phyloP scores from a whole-genome alignment of 2,329 filamentous ascomycete species.

The Ascochyta fabae region DNA sequence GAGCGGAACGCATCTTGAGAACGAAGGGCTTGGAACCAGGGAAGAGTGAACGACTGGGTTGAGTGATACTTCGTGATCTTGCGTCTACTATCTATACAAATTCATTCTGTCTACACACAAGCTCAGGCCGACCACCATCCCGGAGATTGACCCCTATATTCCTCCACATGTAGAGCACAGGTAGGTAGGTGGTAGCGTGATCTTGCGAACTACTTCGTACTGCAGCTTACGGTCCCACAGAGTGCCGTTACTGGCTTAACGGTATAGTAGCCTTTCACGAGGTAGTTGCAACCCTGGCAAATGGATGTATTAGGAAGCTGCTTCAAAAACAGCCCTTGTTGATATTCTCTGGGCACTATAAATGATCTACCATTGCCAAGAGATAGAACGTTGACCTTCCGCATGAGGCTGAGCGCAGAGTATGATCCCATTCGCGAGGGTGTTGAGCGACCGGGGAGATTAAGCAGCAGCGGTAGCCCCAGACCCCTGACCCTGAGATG shows the following conservation, averaged over 20 bases:
- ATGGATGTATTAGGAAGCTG: constrained; percentile 16
- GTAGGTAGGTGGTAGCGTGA: constrained; percentile 15
- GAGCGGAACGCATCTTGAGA: constrained; percentile 38
- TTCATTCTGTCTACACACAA: not conserved
- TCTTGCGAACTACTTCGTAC: constrained; percentile 8
- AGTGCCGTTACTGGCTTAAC: constrained; percentile 10
- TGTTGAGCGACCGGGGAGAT: constrained; percentile 12
- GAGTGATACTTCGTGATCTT: constrained; percentile 2
- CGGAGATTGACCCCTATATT: constrained; percentile 11
- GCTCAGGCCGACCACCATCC: constrained; percentile 2
- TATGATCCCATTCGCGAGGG: constrained; percentile 4
- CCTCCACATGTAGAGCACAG: constrained; percentile 1
- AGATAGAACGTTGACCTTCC: constrained; percentile 18
- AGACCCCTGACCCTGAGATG: not conserved
- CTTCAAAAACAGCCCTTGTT: not conserved
- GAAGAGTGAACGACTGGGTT: constrained; percentile 21
- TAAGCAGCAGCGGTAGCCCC: constrained; percentile 11
- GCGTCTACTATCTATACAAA: constrained; percentile 12
- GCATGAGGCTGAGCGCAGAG: constrained; percentile 15
- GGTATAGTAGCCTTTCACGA: constrained; percentile 11
- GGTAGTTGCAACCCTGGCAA: constrained; percentile 11
- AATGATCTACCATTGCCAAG: constrained; percentile 19
- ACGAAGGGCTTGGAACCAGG: constrained; percentile 21
- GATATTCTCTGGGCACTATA: constrained; percentile 15
- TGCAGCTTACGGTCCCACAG: constrained; percentile 13